Conservation (phyloP, 2,329 filamentous ascomycete species). For the Microsporum ferrugineum region DNA sequence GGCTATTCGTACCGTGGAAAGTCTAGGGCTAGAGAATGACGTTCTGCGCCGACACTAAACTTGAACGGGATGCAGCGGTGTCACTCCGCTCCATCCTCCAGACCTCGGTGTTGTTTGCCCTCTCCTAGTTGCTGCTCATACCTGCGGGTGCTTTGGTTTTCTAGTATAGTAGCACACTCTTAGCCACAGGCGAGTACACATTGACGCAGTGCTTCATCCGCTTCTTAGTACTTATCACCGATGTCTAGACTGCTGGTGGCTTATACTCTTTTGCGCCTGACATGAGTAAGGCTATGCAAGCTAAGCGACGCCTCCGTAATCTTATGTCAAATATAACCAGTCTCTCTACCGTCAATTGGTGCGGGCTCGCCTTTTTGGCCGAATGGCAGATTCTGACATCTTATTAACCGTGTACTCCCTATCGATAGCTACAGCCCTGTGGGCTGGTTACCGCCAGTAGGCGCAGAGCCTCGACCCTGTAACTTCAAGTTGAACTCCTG, state of each 20-base stretch:
- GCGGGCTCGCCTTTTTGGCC: too few species aligned
- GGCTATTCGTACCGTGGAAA: slow-evolving; percentile 84
- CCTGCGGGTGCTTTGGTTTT: slow-evolving; percentile 76
- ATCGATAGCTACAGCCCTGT: not conserved
- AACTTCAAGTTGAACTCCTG: too few species aligned
- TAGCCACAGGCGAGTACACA: slow-evolving; percentile 57
- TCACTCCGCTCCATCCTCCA: slow-evolving; percentile 36
- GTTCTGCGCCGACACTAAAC: slow-evolving; percentile 61
- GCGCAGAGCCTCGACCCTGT: too few species aligned
- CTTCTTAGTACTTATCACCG: slow-evolving; percentile 78
- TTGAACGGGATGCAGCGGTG: slow-evolving; percentile 34
- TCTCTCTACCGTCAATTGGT: too few species aligned
- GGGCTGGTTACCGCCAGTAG: slow-evolving; percentile 30
- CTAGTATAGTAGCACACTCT: slow-evolving; percentile 77
- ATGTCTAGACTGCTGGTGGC: slow-evolving; percentile 78
- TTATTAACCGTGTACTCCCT: slow-evolving; percentile 53
- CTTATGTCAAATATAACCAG: slow-evolving; percentile 25
- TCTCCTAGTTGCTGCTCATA: slow-evolving; percentile 73
- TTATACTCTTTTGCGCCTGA: slow-evolving; percentile 84
- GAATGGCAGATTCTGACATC: slow-evolving; percentile 31
- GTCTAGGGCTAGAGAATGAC: slow-evolving; percentile 73
- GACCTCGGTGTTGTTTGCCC: slow-evolving; percentile 68
- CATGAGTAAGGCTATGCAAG: slow-evolving; percentile 75
- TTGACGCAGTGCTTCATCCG: slow-evolving; percentile 87
- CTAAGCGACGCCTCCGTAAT: slow-evolving; percentile 74